Percentiles rank a stretch among this genome's conserved stretches.
phyloP scores from a whole-genome alignment of 73 alveolate species.

The Paramecium sonneborni region DNA sequence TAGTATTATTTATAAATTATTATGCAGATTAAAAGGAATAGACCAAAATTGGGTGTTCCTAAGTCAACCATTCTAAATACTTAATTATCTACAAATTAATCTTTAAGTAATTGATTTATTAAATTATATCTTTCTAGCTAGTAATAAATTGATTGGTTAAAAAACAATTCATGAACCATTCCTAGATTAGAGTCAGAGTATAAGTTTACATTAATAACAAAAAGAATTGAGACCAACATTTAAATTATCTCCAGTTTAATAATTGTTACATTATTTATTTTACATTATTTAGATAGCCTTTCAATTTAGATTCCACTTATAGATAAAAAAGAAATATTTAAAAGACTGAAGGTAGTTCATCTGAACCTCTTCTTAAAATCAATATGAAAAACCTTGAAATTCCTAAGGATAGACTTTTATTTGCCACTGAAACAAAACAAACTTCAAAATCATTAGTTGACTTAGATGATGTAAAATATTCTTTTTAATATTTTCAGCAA shows the following conservation, averaged over 20 bases:
- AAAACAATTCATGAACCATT: background rate
- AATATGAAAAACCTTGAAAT: background rate
- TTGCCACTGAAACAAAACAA: background rate
- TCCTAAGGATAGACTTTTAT: background rate
- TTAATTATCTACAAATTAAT: background rate
- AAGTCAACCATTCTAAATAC: background rate
- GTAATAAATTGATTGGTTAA: background rate
- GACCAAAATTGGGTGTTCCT: constrained; percentile 30
- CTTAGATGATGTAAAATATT: background rate
- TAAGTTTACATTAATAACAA: background rate
- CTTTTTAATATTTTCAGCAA: background rate
- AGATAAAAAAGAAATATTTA: background rate
- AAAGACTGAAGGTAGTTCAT: constrained; percentile 23
- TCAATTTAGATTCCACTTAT: background rate
- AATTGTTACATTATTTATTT: background rate
- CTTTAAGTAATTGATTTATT: background rate
- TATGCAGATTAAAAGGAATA: background rate
- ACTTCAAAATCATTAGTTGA: background rate
- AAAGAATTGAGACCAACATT: background rate
- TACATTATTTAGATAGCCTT: background rate
- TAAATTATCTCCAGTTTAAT: background rate
- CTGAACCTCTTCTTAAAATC: background rate
- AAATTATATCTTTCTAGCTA: background rate
- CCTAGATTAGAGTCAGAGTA: background rate
- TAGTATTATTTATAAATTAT: background rate